These are phyloP conservation scores for Naganishia friedmannii DNA, from an alignment of 768 basidiomycete species.

Conservation along the genomic window DNA sequence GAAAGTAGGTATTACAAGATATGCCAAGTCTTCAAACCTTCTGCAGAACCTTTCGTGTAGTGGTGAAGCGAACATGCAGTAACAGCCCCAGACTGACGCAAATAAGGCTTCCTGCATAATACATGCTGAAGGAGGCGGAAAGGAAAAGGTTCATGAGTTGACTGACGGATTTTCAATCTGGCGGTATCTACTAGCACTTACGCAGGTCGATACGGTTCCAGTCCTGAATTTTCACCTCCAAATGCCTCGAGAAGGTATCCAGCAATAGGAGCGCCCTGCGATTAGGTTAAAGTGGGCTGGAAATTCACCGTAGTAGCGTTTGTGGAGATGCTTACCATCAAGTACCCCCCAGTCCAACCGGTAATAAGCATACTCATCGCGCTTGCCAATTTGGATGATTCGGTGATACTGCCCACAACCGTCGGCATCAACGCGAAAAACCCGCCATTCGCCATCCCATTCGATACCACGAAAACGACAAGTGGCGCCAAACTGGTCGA, in stretches of 20 bases:
- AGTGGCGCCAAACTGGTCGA: conserved; percentile 36
- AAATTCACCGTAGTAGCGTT: not conserved
- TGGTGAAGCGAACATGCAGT: conserved; percentile 17
- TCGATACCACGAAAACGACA: conserved; percentile 37
- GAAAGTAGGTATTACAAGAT: no score
- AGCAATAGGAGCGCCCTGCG: conserved; percentile 39
- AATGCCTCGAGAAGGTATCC: conserved; percentile 42
- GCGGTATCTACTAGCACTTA: not conserved
- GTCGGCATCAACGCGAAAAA: conserved; percentile 37
- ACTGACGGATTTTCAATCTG: not conserved
- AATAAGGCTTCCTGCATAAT: conserved; percentile 37
- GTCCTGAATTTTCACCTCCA: conserved; percentile 36
- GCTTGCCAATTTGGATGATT: conserved; percentile 19
- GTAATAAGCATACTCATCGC: conserved; percentile 37
- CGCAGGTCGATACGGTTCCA: conserved; percentile 38
- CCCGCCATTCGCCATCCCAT: conserved; percentile 34
- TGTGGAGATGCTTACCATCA: not conserved
- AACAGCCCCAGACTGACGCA: conserved; percentile 30
- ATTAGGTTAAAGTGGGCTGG: not conserved
- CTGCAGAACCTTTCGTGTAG: not conserved
- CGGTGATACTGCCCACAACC: conserved; percentile 33
- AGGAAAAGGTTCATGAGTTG: not conserved
- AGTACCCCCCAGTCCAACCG: conserved; percentile 26
- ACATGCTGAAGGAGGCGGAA: conserved; percentile 24
- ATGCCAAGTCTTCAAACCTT: not conserved